Conservation (phyloP, 306 rosid genomes). For the Corylus heterophylla region DNA sequence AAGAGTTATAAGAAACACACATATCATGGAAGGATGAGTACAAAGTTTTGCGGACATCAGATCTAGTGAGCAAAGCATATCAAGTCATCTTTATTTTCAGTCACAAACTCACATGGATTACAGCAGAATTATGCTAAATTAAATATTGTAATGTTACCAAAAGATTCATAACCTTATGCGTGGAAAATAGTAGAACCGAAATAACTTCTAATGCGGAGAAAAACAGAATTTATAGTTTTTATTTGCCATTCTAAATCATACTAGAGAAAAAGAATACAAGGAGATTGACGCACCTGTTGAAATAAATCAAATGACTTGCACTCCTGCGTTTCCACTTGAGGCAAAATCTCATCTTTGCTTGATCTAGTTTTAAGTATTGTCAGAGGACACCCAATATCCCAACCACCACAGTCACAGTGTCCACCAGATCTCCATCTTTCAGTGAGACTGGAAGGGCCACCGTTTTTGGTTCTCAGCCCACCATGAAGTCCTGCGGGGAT, state of each 20-base stretch:
- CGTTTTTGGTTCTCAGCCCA: slow-evolving; percentile 72
- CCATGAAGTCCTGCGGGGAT: slow-evolving; percentile 92
- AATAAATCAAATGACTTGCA: slow-evolving; percentile 65
- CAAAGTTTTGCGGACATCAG: slow-evolving; percentile 13
- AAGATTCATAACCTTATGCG: background rate
- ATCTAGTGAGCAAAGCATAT: slow-evolving; percentile 5
- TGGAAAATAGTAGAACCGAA: background rate
- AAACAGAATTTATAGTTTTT: background rate
- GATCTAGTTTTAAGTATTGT: slow-evolving; percentile 63
- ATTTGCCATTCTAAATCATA: slow-evolving; percentile 9
- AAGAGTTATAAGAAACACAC: background rate
- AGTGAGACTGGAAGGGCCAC: slow-evolving; percentile 82
- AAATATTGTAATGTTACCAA: background rate
- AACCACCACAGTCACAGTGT: slow-evolving; percentile 94
- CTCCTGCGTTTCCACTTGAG: slow-evolving; percentile 46
- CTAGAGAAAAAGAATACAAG: background rate
- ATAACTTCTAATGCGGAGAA: slow-evolving; percentile 8
- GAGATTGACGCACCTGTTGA: slow-evolving; percentile 53
- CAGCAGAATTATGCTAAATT: background rate
- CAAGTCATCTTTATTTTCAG: slow-evolving; percentile 7
- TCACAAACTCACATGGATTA: background rate
- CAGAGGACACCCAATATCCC: slow-evolving; percentile 97
- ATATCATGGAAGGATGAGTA: slow-evolving; percentile 15
- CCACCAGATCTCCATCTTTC: slow-evolving; percentile 95
- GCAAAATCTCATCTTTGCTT: slow-evolving; percentile 34